phyloP scores from a whole-genome alignment of 2,329 filamentous ascomycete genomes.

The Simplicillium aogashimaense region DNA sequence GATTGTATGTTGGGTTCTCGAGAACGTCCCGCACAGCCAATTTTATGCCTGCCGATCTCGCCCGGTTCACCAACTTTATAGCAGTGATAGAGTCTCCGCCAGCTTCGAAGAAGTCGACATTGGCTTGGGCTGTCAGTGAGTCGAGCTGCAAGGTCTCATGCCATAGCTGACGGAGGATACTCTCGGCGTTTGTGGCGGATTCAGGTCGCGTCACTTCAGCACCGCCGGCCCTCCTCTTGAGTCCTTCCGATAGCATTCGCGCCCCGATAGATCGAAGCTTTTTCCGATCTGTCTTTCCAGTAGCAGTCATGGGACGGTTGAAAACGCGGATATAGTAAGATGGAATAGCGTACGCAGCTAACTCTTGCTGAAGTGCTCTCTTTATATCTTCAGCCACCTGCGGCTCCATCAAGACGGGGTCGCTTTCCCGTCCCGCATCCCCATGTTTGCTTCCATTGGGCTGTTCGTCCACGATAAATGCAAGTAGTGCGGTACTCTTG shows the following conservation, averaged over 20 bases:
- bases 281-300: constrained; percentile 4
- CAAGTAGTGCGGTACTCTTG: too few relatives aligned
- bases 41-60: constrained; percentile 2
- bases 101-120: constrained; percentile 1
- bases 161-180: background rate
- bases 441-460: background rate
- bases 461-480: background rate
- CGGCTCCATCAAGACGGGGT: too few relatives aligned
- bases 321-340: constrained; percentile 3
- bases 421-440: too few relatives aligned
- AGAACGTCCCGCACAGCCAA: background rate
- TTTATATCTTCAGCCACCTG: too few relatives aligned
- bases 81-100: constrained; percentile 21
- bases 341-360: constrained; percentile 3
- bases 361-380: background rate
- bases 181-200: background rate
- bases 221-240: background rate
- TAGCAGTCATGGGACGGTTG: constrained; percentile 4
- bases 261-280: constrained; percentile 3
- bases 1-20: background rate
- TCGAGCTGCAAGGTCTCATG: constrained; percentile 2
- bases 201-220: too few relatives aligned
- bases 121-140: background rate
- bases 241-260: background rate
- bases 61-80: constrained; percentile 19